Evolutionary conservation across 495 filamentous ascomycete genomes (phyloP), one percentile per base, ranked within the genome.

Genomic region (Penicillium crystallinum): DNA sequence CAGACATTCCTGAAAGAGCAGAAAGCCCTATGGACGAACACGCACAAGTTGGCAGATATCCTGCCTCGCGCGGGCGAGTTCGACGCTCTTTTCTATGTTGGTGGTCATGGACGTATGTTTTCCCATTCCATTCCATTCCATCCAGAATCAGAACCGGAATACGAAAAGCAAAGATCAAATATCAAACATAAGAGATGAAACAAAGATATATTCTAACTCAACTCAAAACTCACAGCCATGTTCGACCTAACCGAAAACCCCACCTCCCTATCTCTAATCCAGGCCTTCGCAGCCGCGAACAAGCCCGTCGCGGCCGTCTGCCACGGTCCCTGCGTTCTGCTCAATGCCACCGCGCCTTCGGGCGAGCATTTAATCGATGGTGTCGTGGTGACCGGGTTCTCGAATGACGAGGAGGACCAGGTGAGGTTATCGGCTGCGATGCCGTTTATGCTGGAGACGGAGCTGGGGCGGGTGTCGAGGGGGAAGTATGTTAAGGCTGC

Each of bases 1-100:
- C 46, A 59, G 4, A 62, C 66, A 9, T 90, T 90, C 73, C 59
- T 80, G 4, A 59, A 75, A 7, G 68, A 73, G 17, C 64, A 86
- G 35, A 59, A 75, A 37, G 47, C 66, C 2, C 66, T 87, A 4
- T 90, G 85, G 83, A 80, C 81, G 59, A 73, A 83, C 27, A 89
- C 86, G 0, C 53, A 73, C 2, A 76, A 76, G 49, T 62, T 90
- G 1, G 54, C 66, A 0, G 61, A 72, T 3, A 72, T 86, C 41
- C 35, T 77, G 0, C 78, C 81, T 0, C 72, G 73, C 25, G 77
- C 77, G 0, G 63, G 52, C 36, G 82, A 88, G 38, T 90, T 82
- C 59, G 86, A 81, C 46, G 86, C 82, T 21, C 67, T 90, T 38
- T 88, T 85, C 65, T 88, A 79, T 64, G 85, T 88, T 11, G 88